phyloP scores from a whole-genome alignment of 805 yeast genomes.

The Pichia sporocuriosa region DNA sequence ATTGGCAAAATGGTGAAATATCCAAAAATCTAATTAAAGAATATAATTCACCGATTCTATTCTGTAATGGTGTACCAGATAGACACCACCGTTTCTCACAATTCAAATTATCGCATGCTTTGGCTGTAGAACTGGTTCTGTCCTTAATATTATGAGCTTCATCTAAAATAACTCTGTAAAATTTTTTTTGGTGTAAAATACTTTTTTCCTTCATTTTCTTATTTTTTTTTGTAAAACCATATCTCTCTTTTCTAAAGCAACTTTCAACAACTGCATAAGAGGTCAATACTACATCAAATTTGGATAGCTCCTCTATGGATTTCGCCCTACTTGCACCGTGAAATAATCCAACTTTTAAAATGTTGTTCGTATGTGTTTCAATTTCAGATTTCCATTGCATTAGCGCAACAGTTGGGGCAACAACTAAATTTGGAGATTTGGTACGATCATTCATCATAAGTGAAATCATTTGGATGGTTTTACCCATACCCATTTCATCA shows the following conservation, averaged over 20 bases:
- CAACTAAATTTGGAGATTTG: conserved; percentile 75
- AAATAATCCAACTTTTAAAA: conserved; percentile 60
- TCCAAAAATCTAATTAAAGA: conserved; percentile 81
- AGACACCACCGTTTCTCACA: conserved; percentile 84
- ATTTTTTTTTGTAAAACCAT: conserved; percentile 74
- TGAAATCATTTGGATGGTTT: conserved; percentile 93
- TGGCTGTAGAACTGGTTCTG: conserved; percentile 86
- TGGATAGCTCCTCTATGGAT: conserved; percentile 46
- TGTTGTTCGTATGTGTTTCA: conserved; percentile 70
- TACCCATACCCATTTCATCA: conserved; percentile 99
- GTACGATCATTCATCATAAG: conserved; percentile 63
- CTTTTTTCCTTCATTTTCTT: conserved; percentile 70
- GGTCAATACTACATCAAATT: conserved; percentile 77
- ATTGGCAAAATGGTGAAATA: conserved; percentile 78
- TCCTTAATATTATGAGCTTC: conserved; percentile 98
- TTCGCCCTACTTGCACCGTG: conserved; percentile 81
- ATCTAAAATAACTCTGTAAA: conserved; percentile 83
- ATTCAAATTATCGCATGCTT: conserved; percentile 72
- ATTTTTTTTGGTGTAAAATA: conserved; percentile 63
- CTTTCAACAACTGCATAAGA: conserved; percentile 91
- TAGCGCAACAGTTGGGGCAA: conserved; percentile 97
- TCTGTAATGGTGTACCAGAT: conserved; percentile 94
- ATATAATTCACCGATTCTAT: conserved; percentile 93
- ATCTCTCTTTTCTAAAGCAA: conserved; percentile 70
- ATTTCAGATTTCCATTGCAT: conserved; percentile 98